Evolutionary conservation across 768 basidiomycete genomes (phyloP).

Genomic region (Tephrocybe sp.): DNA sequence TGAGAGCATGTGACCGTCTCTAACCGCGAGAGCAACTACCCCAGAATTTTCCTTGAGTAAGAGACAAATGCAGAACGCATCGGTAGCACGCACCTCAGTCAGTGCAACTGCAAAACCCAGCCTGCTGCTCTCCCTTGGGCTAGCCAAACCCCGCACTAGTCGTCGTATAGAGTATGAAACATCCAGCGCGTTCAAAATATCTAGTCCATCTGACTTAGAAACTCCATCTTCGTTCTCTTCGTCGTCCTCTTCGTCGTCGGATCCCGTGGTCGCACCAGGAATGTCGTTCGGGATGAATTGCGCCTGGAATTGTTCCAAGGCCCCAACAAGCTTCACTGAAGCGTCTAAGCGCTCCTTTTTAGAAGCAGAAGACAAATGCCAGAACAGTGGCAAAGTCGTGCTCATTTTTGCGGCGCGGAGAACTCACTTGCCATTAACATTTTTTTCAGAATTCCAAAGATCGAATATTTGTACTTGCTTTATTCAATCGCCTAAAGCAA

Average conservation of each 20-base stretch:
- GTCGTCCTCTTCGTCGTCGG: conserved; percentile 44
- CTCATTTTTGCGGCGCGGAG: conserved; percentile 49
- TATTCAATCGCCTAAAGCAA: background rate
- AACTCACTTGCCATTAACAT: conserved; percentile 5
- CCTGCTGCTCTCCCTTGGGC: conserved; percentile 90
- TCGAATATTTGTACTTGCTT: conserved; percentile 16
- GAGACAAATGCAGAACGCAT: background rate
- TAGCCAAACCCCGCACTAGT: conserved; percentile 85
- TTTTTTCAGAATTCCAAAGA: conserved; percentile 15
- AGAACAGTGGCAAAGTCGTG: conserved; percentile 91
- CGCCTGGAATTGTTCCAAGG: conserved; percentile 85
- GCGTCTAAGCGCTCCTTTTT: conserved; percentile 83
- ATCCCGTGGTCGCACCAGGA: conserved; percentile 29
- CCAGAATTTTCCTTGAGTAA: background rate
- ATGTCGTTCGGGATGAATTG: conserved; percentile 50
- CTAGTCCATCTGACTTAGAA: conserved; percentile 48
- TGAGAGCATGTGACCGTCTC: conserved; percentile 77
- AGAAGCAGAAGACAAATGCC: conserved; percentile 83
- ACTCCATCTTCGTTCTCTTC: conserved; percentile 45
- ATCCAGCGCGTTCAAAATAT: conserved; percentile 81
- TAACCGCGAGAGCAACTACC: conserved; percentile 76
- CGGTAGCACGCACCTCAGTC: conserved; percentile 69
- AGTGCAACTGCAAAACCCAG: conserved; percentile 95
- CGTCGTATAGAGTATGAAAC: conserved; percentile 90
- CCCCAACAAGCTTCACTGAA: conserved; percentile 77